Evolutionary conservation across 1,284 basidiomycete genomes (phyloP).

Genomic region (Rhodotorula mucilaginosa): DNA sequence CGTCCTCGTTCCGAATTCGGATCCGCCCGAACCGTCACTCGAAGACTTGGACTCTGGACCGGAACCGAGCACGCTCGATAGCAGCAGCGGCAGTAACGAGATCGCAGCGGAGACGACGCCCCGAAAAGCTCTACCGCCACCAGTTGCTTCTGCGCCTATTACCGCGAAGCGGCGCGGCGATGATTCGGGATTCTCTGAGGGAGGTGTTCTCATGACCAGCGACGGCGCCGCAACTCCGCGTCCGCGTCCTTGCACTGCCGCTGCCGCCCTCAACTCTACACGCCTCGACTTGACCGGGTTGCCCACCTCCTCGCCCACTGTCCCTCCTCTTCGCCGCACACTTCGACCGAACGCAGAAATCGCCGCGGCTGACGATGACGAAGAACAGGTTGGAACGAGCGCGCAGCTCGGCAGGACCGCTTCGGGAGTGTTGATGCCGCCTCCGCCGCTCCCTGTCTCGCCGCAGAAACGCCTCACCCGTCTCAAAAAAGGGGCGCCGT

Average conservation of each 20-base stretch:
- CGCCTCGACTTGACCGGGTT: not conserved
- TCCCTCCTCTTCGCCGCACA: not conserved
- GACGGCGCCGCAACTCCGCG: not conserved
- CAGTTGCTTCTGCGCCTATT: not conserved
- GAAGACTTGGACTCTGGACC: constrained; percentile 5
- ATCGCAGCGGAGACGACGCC: not conserved
- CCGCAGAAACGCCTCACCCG: not conserved
- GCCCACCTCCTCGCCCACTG: not conserved
- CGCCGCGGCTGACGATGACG: not conserved
- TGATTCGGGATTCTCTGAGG: constrained; percentile 30
- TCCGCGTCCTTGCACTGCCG: not conserved
- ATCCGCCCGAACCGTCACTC: not conserved
- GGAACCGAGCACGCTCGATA: constrained; percentile 3
- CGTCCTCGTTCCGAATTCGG: constrained; percentile 28
- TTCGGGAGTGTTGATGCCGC: constrained; percentile 23
- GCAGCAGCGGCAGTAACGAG: not conserved
- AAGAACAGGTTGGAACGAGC: not conserved
- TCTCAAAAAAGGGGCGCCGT: not conserved
- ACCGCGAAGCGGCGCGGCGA: constrained; percentile 4
- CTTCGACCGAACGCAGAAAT: not conserved
- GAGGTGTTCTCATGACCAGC: not conserved
- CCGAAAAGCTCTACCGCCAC: not conserved
- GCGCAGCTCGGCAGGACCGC: constrained; percentile 8
- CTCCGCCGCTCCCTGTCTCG: constrained; percentile 10
- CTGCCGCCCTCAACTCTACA: not conserved